Conservation (phyloP, 371 early-diverging fungal species). For the Blastocladiella emersonii region DNA sequence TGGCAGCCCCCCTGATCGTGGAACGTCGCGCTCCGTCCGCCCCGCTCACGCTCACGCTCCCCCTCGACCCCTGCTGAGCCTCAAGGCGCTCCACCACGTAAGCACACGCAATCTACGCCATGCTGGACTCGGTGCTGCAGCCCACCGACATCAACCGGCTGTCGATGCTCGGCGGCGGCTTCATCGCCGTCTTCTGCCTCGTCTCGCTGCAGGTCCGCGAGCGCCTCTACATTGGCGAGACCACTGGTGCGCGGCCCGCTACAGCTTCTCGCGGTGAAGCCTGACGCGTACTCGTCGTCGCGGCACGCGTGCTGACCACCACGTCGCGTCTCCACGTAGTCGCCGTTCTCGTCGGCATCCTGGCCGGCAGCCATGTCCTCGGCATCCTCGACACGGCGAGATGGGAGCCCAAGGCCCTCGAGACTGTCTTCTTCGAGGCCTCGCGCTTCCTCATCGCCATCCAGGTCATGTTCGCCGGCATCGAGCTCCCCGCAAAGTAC, state of each 20-base stretch:
- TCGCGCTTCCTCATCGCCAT: constrained; percentile 66
- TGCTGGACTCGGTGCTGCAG: background rate
- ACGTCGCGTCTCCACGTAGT: too few relatives aligned
- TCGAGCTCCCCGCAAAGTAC: constrained; percentile 13
- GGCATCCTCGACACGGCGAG: constrained; percentile 39
- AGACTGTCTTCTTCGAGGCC: constrained; percentile 45
- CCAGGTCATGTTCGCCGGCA: constrained; percentile 76
- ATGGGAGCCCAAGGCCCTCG: constrained; percentile 18
- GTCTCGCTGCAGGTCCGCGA: constrained; percentile 86
- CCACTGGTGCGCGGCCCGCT: too few relatives aligned
- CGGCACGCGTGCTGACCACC: too few relatives aligned
- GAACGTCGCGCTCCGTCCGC: too few relatives aligned
- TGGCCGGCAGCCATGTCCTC: constrained; percentile 57
- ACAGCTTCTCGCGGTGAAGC: too few relatives aligned
- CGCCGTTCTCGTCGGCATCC: constrained; percentile 73
- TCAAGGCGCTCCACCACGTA: too few relatives aligned
- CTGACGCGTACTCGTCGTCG: too few relatives aligned
- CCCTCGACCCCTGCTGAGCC: too few relatives aligned
- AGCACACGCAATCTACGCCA: too few relatives aligned
- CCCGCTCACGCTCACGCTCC: too few relatives aligned
- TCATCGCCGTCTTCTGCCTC: constrained; percentile 73
- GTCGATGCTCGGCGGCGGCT: constrained; percentile 42
- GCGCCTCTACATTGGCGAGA: constrained; percentile 72
- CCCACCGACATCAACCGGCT: background rate
- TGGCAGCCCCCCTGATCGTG: too few relatives aligned